These are phyloP conservation scores for Akanthomyces dipterigenus DNA, from an alignment of 2,329 filamentous ascomycete species.

Conservation along the genomic window DNA sequence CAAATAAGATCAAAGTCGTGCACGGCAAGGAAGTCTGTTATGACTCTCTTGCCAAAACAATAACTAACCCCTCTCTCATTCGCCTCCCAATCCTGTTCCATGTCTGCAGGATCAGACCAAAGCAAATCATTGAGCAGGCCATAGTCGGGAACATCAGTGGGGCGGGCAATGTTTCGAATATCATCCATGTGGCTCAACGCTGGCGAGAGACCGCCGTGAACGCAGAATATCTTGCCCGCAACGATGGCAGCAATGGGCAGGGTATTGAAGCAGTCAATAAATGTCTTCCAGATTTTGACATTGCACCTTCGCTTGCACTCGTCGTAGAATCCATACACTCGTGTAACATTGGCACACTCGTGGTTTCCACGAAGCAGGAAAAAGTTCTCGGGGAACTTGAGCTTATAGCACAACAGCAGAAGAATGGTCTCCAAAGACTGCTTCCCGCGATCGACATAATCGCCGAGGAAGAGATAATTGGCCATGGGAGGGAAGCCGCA, in stretches of 20 bases:
- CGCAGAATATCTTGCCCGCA: slow-evolving; percentile 94
- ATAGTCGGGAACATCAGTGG: slow-evolving; percentile 96
- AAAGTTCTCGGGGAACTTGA: slow-evolving; percentile 96
- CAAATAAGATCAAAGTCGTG: slow-evolving; percentile 98
- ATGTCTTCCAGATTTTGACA: slow-evolving; percentile 97
- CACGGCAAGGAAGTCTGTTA: slow-evolving; percentile 86
- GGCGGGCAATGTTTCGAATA: slow-evolving; percentile 89
- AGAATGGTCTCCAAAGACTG: slow-evolving; percentile 93
- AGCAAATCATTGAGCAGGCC: slow-evolving; percentile 89
- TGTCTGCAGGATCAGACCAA: slow-evolving; percentile 96
- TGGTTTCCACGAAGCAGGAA: slow-evolving; percentile 92
- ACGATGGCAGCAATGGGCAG: slow-evolving; percentile 95
- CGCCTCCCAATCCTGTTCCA: slow-evolving; percentile 96
- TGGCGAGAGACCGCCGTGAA: slow-evolving; percentile 90
- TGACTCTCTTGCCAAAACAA: slow-evolving; percentile 97
- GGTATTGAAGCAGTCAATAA: slow-evolving; percentile 93
- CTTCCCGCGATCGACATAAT: slow-evolving; percentile 95
- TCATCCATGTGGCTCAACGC: slow-evolving; percentile 96
- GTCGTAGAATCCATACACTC: slow-evolving; percentile 96
- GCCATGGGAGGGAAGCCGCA: slow-evolving; percentile 88
- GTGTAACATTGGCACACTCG: slow-evolving; percentile 92
- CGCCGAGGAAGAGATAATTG: slow-evolving; percentile 91
- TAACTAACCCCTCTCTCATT: slow-evolving; percentile 97
- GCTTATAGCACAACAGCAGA: slow-evolving; percentile 88
- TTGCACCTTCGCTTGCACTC: slow-evolving; percentile 96